Conservation (phyloP, 2,329 filamentous ascomycete species). For the Camillea tinctor region DNA sequence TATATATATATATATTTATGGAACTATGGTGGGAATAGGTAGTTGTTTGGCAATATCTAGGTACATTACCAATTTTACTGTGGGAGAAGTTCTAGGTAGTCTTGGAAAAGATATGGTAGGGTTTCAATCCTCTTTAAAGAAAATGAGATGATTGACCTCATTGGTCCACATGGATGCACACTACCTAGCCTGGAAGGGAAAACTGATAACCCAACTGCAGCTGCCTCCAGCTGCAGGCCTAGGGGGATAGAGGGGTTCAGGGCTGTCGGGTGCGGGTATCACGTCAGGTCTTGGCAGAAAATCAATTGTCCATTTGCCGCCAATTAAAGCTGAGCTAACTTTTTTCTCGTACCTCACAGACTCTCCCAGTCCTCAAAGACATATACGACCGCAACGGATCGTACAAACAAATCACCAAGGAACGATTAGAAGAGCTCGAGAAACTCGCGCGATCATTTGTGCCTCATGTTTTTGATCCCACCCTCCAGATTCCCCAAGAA, state of each 20-base stretch:
- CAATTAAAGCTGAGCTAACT: conserved; percentile 3
- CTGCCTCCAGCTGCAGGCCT: too few relatives aligned
- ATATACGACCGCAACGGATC: neutral
- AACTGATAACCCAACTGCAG: conserved; percentile 13
- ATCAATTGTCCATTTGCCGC: too few relatives aligned
- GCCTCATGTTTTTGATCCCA: neutral
- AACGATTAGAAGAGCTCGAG: neutral
- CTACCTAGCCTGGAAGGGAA: conserved; percentile 5
- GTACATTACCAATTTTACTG: too few relatives aligned
- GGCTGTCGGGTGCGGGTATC: too few relatives aligned
- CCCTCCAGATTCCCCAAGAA: neutral
- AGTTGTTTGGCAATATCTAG: too few relatives aligned
- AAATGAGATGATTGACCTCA: too few relatives aligned
- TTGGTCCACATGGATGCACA: neutral
- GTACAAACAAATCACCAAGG: neutral
- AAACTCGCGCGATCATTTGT: neutral
- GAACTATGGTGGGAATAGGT: too few relatives aligned
- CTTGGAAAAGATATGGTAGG: too few relatives aligned
- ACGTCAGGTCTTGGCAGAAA: conserved; percentile 1
- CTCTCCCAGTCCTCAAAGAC: neutral
- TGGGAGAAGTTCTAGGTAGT: too few relatives aligned
- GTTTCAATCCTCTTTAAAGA: too few relatives aligned
- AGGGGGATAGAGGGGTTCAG: too few relatives aligned
- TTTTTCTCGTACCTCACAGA: conserved; percentile 1
- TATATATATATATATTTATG: too few relatives aligned